Base-by-base conservation (phyloP, 2,329 filamentous ascomycete genomes). In the Penicillium olsonii region DNA sequence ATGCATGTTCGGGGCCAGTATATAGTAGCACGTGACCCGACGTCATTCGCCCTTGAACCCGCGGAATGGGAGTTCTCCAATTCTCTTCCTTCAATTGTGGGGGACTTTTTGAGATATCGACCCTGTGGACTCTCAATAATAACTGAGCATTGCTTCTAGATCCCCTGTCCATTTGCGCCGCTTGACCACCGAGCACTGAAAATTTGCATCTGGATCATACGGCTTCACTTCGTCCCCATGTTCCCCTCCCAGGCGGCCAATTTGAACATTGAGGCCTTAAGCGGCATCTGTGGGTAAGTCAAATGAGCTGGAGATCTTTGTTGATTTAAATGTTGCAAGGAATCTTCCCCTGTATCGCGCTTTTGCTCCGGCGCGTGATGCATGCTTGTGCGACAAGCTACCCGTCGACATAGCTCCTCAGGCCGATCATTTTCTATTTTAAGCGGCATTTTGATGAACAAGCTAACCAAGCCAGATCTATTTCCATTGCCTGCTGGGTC, bases 401-500 rank as follows among this genome's bases (percentile, higher is more conserved):
- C 27, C 10, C 29, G 29, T 24, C 22, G 26, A 29, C 29, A n/a
- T n/a, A 6, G 29, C 12, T 5, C n/a, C 31, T 14, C 39, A 31
- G 10, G 38, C 12, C 56, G 35, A 44, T 49, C 31, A 11, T 17
- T 41, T 45, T 44, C 54, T 37, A 7, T 31, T 26, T 35, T 41
- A 8, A 10, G 29, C 10, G 17, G 7, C 14, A 29, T 41, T 11
- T 7, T 6, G 2, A 5, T 10, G 10, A 18, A 18, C 35, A 46
- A 38, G 44, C 45, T 55, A 18, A 56, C 42, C 51, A 49, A 53
- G 29, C 62, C 51, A 90, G 92, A 29, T 96, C 92, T 8, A 92
- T 99, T 60, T 96, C 90, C 38, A 96, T 99, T 67, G 92, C 92
- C 42, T 96, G 92, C 69, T 96, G 94, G 94, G 88, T 97, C 49